These are phyloP conservation scores for Wallacemonas collosoma DNA, from an alignment of 208 protist genomes.

Conservation along the genomic window DNA sequence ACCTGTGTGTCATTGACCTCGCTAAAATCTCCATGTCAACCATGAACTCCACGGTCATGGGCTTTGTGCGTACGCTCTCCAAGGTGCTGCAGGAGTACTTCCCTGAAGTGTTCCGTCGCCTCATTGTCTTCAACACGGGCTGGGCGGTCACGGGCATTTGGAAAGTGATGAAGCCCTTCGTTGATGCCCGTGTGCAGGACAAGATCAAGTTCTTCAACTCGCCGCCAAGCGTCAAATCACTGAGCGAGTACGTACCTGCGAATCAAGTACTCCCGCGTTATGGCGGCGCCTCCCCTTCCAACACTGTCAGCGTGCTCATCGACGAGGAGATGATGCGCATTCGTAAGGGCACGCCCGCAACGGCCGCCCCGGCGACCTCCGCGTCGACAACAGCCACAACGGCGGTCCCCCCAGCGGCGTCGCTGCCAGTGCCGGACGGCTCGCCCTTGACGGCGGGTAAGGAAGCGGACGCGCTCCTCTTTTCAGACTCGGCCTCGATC, in stretches of 20 bases:
- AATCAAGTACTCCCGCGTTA: constrained; percentile 59
- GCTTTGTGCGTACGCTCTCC: constrained; percentile 54
- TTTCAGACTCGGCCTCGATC: background rate
- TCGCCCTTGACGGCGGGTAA: background rate
- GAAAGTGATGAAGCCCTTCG: constrained; percentile 74
- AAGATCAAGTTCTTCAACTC: constrained; percentile 79
- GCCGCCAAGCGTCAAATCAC: constrained; percentile 35
- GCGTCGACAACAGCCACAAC: background rate
- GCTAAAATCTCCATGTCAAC: constrained; percentile 58
- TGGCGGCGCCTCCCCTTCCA: constrained; percentile 39
- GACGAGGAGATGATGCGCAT: constrained; percentile 37
- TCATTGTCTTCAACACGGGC: constrained; percentile 81
- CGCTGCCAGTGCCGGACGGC: background rate
- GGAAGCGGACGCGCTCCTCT: background rate
- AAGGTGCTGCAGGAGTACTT: constrained; percentile 74
- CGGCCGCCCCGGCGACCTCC: background rate
- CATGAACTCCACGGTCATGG: constrained; percentile 51
- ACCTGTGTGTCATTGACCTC: constrained; percentile 79
- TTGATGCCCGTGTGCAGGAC: constrained; percentile 72
- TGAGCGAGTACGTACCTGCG: constrained; percentile 45
- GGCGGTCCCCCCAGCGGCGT: background rate
- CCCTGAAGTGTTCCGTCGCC: constrained; percentile 76
- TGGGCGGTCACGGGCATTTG: constrained; percentile 76
- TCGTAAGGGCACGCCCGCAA: background rate
- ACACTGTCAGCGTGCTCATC: constrained; percentile 40